A percentile compares a stretch with the other conserved stretches of the same genome.
Conservation (phyloP, 306 rosid genomes). For the Glycine tomentella region DNA sequence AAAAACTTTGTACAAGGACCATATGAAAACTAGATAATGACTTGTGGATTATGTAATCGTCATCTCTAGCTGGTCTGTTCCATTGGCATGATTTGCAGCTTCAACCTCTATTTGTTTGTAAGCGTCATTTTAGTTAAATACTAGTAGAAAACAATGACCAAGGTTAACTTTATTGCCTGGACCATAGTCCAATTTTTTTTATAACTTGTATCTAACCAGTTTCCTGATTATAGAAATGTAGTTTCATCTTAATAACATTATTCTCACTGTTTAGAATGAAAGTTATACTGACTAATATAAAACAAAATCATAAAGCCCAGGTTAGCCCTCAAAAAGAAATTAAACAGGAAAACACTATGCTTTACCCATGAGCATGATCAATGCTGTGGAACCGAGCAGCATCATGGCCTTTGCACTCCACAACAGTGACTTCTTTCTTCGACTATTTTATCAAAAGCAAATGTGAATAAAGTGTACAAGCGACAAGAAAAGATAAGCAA, state of each 20-base stretch:
- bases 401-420: conserved; percentile 94
- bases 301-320: conserved; percentile 15
- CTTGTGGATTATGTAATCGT: neutral
- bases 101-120: neutral
- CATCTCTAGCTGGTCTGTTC: neutral
- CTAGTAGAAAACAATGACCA: too few species aligned
- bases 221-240: neutral
- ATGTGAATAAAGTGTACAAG: conserved; percentile 34
- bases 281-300: neutral
- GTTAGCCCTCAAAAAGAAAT: neutral
- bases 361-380: conserved; percentile 92
- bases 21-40: conserved; percentile 16
- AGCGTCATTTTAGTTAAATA: neutral
- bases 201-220: too few species aligned
- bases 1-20: neutral
- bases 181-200: too few species aligned
- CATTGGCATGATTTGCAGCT: neutral
- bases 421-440: conserved; percentile 72
- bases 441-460: conserved; percentile 57
- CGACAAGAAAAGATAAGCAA: conserved; percentile 26
- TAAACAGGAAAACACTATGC: conserved; percentile 31
- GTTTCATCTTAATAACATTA: conserved; percentile 5
- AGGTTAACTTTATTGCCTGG: too few species aligned
- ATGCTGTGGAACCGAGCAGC: conserved; percentile 80
- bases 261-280: conserved; percentile 19